Conservation (phyloP, 768 basidiomycete genomes). For the Termitomyces sp. region DNA sequence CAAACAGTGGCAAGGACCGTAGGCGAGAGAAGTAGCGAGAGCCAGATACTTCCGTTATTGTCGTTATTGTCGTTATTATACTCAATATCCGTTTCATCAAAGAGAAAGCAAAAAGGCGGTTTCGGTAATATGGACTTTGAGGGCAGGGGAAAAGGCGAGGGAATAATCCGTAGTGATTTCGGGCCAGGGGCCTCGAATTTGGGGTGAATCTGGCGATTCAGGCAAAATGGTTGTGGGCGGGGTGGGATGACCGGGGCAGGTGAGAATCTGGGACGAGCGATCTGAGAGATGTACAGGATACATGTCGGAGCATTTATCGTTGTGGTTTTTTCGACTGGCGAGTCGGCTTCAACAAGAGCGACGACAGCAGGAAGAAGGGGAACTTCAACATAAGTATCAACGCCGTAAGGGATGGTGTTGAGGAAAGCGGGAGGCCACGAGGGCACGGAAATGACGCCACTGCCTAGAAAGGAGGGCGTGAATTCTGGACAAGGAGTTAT, state of each 20-base stretch:
- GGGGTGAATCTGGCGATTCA: constrained; percentile 3
- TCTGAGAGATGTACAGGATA: background rate
- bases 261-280: background rate
- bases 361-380: background rate
- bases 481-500: background rate
- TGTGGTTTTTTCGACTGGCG: background rate
- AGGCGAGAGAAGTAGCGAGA: background rate
- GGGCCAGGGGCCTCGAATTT: constrained; percentile 8
- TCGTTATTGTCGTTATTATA: background rate
- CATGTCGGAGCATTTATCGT: background rate
- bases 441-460: background rate
- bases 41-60: background rate
- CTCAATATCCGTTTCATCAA: background rate
- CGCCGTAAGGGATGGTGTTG: background rate
- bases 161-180: background rate
- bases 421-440: background rate
- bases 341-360: background rate
- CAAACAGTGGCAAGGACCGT: background rate
- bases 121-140: background rate
- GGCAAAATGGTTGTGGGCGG: background rate
- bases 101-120: background rate
- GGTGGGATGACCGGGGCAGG: constrained; percentile 1
- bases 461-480: background rate
- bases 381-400: background rate
- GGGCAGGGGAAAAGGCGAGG: background rate